A percentile compares a stretch with the other conserved stretches of the same genome.
Conservation (phyloP, 106 monocot species). For the Amphibolis antarctica region DNA sequence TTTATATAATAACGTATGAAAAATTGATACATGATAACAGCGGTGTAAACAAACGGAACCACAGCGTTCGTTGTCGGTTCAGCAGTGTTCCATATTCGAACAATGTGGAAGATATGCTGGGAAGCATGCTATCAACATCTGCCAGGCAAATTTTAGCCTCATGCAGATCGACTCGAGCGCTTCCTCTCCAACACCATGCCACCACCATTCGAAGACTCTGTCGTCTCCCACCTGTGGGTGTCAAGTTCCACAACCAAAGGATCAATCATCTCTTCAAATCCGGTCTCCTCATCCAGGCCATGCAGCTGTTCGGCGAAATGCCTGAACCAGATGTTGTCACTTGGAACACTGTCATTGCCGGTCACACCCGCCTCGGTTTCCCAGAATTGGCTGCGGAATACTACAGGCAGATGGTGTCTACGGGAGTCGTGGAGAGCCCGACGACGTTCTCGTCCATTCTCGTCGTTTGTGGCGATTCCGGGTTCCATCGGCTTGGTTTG, state of each 20-base stretch:
- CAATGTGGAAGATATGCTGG: no score
- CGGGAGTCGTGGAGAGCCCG: conserved; percentile 8
- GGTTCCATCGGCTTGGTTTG: neutral
- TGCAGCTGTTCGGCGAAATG: conserved; percentile 18
- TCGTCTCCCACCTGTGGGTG: neutral
- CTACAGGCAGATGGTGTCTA: conserved; percentile 13
- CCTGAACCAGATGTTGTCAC: conserved; percentile 3
- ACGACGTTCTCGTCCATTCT: conserved; percentile 17
- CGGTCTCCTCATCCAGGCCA: neutral
- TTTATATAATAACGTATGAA: no score
- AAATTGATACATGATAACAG: no score
- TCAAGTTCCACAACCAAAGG: neutral
- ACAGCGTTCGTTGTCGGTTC: no score
- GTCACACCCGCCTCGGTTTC: conserved; percentile 5
- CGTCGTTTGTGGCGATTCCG: neutral
- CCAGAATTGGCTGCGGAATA: conserved; percentile 3
- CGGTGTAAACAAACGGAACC: no score
- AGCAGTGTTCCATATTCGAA: no score
- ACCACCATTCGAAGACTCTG: neutral
- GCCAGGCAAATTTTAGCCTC: no score
- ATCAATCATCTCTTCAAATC: conserved; percentile 2
- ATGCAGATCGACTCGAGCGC: no score
- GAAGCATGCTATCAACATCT: no score
- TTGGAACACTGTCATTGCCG: conserved; percentile 23
- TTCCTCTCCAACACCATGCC: no score